Base-by-base conservation (phyloP, 768 basidiomycete genomes). In the Guyanaporus albipodus region DNA sequence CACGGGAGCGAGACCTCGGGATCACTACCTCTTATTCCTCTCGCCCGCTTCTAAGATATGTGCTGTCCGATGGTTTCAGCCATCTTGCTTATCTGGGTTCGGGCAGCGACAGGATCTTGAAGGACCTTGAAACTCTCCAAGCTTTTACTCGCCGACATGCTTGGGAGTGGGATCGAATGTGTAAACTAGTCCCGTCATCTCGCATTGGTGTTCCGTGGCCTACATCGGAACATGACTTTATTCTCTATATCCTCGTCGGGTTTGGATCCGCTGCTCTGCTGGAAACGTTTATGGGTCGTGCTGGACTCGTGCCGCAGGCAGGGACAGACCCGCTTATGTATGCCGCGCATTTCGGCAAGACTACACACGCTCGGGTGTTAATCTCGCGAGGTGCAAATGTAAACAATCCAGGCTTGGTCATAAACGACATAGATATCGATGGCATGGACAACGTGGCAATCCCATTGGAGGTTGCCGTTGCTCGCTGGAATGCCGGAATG, bases 321-420 rank as follows among this genome's bases (percentile, higher is more conserved):
- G 28, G 44, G 9, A 49, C 29, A 1, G 54, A 55, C 15, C 54
- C 54, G 0, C 52, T 55, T 2, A 29, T 55, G 21, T 54, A 55
- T 17, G 52, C 52, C 6, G 34, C 52, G 18, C 21, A 53, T 7
- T 53, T 53, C 7, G 44, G 45, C 8, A 53, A 36, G 33, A 4
- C 11, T 8, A 15, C 31, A 8, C 50, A 53, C 8, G 50, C 50
- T 3, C 18, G 23, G 22, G 3, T 40, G 1, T 34, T 53, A 12
- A 35, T 53, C 2, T 38, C 12, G 14, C 18, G 9, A 2, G 50
- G 50, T 5, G 33, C 39, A 2, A 27, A 53, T 23, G 39, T 52
- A 11, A 46, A 53, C 15, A 35, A 46, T 17, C 32, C 11, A 9
- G 52, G 52, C 6, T 23, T 52, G 18, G 43, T 26, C 8, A 10